Conservation (phyloP, 2,329 filamentous ascomycete species). For the Rutstroemia sp. region DNA sequence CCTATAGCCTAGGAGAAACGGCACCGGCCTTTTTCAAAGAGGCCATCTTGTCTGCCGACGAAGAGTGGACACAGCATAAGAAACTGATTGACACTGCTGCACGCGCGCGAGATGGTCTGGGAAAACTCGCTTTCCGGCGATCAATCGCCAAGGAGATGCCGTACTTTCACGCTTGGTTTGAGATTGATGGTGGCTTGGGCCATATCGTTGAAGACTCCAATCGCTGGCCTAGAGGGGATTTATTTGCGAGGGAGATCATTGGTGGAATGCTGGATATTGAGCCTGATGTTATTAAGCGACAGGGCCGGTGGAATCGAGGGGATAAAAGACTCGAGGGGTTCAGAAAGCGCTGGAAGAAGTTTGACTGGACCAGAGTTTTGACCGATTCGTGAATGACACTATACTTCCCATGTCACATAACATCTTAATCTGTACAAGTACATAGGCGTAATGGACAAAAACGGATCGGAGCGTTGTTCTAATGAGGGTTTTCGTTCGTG, state of each 20-base stretch:
- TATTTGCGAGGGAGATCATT: conserved; percentile 87
- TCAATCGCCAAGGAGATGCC: conserved; percentile 92
- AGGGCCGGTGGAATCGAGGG: conserved; percentile 70
- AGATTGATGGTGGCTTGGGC: conserved; percentile 81
- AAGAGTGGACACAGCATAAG: conserved; percentile 93
- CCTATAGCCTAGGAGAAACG: conserved; percentile 83
- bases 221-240: conserved; percentile 81
- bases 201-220: conserved; percentile 84
- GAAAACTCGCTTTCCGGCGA: conserved; percentile 73
- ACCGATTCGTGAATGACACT: conserved; percentile 21
- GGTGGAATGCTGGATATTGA: conserved; percentile 86
- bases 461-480: background rate
- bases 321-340: conserved; percentile 65
- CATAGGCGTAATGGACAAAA: background rate
- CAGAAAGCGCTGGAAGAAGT: conserved; percentile 64
- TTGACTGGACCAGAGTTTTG: conserved; percentile 68
- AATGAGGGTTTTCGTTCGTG: background rate
- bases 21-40: conserved; percentile 94
- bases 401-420: background rate
- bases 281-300: conserved; percentile 78
- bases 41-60: conserved; percentile 78
- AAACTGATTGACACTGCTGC: conserved; percentile 86
- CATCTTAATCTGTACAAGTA: background rate
- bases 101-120: conserved; percentile 57
- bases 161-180: conserved; percentile 97